phyloP scores from a whole-genome alignment of 805 yeast genomes.

The Suhomyces xylopsoci region DNA sequence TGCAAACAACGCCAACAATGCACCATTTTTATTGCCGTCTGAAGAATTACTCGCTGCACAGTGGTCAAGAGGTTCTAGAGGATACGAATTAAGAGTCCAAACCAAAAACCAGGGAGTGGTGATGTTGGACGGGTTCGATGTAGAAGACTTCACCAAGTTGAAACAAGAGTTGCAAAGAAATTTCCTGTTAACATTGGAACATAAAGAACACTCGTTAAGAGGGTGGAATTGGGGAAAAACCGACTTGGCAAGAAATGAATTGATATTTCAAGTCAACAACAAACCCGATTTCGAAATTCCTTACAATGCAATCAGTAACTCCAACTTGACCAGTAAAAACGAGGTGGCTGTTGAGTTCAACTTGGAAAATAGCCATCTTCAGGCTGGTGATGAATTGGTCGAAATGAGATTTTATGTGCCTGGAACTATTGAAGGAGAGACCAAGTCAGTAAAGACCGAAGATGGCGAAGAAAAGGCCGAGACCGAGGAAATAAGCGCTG shows the following conservation, averaged over 20 bases:
- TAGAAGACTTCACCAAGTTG: slow-evolving; percentile 73
- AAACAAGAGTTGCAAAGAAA: slow-evolving; percentile 81
- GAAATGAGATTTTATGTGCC: slow-evolving; percentile 94
- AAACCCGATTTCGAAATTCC: slow-evolving; percentile 93
- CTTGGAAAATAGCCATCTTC: slow-evolving; percentile 52
- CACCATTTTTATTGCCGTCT: slow-evolving; percentile 86
- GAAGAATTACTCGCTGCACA: slow-evolving; percentile 74
- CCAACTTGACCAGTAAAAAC: slow-evolving; percentile 85
- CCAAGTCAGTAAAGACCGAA: slow-evolving; percentile 24
- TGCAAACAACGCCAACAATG: slow-evolving; percentile 41
- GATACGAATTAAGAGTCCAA: slow-evolving; percentile 83
- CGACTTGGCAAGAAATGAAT: slow-evolving; percentile 88
- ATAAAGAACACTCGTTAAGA: slow-evolving; percentile 84
- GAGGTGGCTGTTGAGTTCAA: slow-evolving; percentile 91
- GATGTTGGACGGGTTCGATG: slow-evolving; percentile 88
- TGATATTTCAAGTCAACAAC: slow-evolving; percentile 80
- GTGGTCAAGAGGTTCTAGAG: slow-evolving; percentile 95
- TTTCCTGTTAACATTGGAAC: slow-evolving; percentile 71
- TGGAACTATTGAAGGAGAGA: slow-evolving; percentile 64
- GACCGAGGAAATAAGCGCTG: slow-evolving; percentile 58
- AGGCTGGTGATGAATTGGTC: slow-evolving; percentile 92
- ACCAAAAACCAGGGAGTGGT: slow-evolving; percentile 86
- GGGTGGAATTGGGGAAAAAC: slow-evolving; percentile 99
- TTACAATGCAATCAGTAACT: slow-evolving; percentile 71
- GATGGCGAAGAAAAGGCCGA: slow-evolving; percentile 18